Base-by-base conservation (phyloP, 1,284 basidiomycete genomes). In the Rhodotorula sp. region DNA sequence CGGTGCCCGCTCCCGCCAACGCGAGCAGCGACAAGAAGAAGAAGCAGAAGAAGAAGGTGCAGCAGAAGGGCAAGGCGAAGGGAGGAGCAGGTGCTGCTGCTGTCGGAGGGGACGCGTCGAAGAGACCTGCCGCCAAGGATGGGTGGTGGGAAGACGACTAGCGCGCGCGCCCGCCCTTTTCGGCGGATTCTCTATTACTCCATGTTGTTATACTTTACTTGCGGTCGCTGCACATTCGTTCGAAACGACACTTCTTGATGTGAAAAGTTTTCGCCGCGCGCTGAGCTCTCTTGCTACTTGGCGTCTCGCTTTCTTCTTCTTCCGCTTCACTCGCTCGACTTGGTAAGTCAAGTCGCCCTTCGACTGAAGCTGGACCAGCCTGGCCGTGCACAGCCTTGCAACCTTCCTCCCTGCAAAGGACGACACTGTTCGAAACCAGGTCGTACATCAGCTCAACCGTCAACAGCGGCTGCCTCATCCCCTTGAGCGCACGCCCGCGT, bases 61-160 rank as follows among this genome's bases (percentile, higher is more conserved):
- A 52, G 48, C n/a, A 34, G 58, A 39, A 48, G 51, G 14, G 5
- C 3, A 57, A 48, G 14, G 52, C 4, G 7, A 52, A 54, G 48
- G 56, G 52, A 14, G 21, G 46, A 34, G 60, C 31, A 5, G 52
- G n/a, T 23, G 49, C 34, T 46, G 18, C 48, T 62, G 65, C 51
- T 58, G 49, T 65, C 64, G 67, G 64, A 67, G 64, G 66, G 5
- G 75, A 69, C 52, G 47, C 43, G 51, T 66, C 62, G 66, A 67
- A 69, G 58, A 57, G 75, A 52, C 73, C 72, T 3, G 26, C 54
- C n/a, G 67, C 66, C 26, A 70, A 60, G 56, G 72, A 58, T 14
- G 68, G 73, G 3, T 78, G 76, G 76, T 78, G 76, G 76, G 74
- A 77, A 31, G 75, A 77, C 34, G 70, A 69, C 3, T 74, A 56